Evolutionary conservation across 176 grass and related monocot genomes (phyloP), one percentile per base, ranked within the genome.

Genomic region (Miscanthus lutarioriparius): DNA sequence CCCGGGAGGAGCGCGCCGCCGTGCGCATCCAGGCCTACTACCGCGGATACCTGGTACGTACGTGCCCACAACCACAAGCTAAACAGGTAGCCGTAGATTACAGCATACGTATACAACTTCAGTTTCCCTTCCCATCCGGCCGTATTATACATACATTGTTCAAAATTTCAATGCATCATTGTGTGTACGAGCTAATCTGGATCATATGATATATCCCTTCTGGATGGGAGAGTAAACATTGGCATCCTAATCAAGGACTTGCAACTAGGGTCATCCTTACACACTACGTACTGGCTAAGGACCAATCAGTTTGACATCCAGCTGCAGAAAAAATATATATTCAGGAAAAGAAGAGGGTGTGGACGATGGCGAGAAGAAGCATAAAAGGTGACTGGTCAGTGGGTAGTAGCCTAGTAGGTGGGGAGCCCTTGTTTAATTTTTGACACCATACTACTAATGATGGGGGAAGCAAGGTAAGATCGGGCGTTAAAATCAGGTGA

Each of bases 11-110:
- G 67, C 84, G 79, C 76, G 94, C 94, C 67, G 91, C 91, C 75
- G 75, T 90, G 79, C 85, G 85, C 71, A 94, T 97, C 88, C 94
- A 97, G 75, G 68, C 94, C 3, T 92, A 77, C 81, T 97, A 97
- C 87, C 90, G 91, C 77, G 91, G 94, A 0, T 97, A 92, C 62
- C 79, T 97, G 94, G 94, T 94, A 87, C 64, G 80, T 14, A 54
- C 48, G 14, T 8, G 4, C n/a, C 2, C 4, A 2, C 4, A n/a
- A n/a, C 25, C 22, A n/a, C 58, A 23, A 26, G 58, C n/a, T 26
- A 11, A 54, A 54, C 51, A 54, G 51, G 2, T 54, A 20, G 51
- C 51, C 17, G 17, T 53, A 53, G 5, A 41, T 33, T 33, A 33
- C 47, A 49, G 17, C 15, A 53, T n/a, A n/a, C n/a, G n/a, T n/a